Conservation (phyloP, 2,329 filamentous ascomycete genomes). For the Colletotrichum filicis region DNA sequence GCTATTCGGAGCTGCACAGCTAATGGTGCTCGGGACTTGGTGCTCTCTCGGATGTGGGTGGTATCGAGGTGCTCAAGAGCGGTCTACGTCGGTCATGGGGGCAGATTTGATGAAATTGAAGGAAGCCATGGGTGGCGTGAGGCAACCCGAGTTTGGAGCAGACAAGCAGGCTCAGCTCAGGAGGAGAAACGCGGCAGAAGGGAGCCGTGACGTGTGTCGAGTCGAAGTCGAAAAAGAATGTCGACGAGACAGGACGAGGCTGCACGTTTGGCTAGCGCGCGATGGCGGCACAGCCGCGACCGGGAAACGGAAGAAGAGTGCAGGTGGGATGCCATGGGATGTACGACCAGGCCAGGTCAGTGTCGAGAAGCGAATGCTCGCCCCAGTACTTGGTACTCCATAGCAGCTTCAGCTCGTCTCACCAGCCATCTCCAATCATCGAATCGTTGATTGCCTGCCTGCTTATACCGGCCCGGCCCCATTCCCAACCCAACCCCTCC, state of each 20-base stretch:
- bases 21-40: neutral
- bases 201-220: neutral
- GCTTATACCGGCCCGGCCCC: neutral
- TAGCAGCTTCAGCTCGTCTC: neutral
- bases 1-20: neutral
- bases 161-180: neutral
- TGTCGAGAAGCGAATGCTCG: neutral
- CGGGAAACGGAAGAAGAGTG: neutral
- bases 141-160: conserved; percentile 18
- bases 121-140: conserved; percentile 17
- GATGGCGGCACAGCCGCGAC: conserved; percentile 20
- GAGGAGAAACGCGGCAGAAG: neutral
- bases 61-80: neutral
- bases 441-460: neutral
- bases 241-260: conserved; percentile 14
- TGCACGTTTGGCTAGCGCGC: conserved; percentile 20
- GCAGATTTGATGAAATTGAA: neutral
- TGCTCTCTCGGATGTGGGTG: neutral
- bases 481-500: neutral
- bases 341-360: neutral
- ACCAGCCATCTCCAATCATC: conserved; percentile 14
- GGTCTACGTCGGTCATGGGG: neutral
- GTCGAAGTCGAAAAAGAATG: neutral
- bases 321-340: neutral
- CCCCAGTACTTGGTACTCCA: neutral